Percentiles rank a stretch among this genome's conserved stretches.
phyloP scores from a whole-genome alignment of 257 asterid genomes.

The Lycium ferocissimum region DNA sequence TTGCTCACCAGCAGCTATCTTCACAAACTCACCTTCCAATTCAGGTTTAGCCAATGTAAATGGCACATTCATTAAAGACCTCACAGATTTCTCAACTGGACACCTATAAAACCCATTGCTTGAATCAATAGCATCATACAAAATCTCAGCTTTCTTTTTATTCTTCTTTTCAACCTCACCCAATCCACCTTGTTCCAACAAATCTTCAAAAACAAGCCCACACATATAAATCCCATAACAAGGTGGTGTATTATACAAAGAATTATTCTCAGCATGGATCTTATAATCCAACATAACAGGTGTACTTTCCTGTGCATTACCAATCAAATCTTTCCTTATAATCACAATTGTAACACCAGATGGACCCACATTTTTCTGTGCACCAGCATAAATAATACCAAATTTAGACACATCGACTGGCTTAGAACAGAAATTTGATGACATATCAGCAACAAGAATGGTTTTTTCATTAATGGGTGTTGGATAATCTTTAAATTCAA shows the following conservation, averaged over 20 bases:
- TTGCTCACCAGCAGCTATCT: constrained; percentile 93
- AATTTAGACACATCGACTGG: constrained; percentile 79
- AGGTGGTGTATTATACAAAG: constrained; percentile 91
- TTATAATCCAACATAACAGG: constrained; percentile 93
- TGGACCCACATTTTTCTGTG: constrained; percentile 97
- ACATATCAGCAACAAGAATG: constrained; percentile 88
- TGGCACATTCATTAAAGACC: constrained; percentile 95
- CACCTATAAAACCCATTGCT: constrained; percentile 85
- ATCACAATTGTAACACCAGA: constrained; percentile 87
- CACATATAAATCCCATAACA: constrained; percentile 94
- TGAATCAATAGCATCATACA: constrained; percentile 77
- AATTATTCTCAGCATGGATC: constrained; percentile 87
- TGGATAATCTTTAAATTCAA: constrained; percentile 83
- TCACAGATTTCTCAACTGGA: constrained; percentile 84
- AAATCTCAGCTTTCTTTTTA: constrained; percentile 61
- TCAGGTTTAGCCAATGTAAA: constrained; percentile 81
- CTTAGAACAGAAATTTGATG: constrained; percentile 93
- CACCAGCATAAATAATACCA: constrained; percentile 94
- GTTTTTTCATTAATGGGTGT: constrained; percentile 52
- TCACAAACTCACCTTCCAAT: constrained; percentile 82
- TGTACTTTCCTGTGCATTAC: constrained; percentile 69
- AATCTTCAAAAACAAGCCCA: constrained; percentile 90
- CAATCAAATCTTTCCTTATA: constrained; percentile 71
- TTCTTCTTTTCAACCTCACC: constrained; percentile 86
- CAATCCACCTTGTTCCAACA: constrained; percentile 86